Percentiles rank a stretch among this genome's conserved stretches.
Conservation (phyloP, 805 yeast genomes). For the Barnettozyma vustinii region DNA sequence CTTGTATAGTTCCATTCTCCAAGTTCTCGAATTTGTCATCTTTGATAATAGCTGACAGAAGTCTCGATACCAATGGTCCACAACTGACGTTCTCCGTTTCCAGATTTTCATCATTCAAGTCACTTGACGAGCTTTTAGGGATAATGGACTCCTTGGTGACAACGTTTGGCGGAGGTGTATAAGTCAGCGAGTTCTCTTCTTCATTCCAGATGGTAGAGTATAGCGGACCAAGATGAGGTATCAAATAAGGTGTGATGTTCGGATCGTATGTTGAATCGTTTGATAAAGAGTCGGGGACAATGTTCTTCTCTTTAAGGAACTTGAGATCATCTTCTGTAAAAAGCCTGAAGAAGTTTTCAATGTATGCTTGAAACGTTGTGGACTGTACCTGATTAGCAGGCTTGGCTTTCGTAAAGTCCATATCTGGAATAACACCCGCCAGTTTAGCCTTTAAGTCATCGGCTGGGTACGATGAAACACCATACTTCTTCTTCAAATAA, state of each 20-base stretch:
- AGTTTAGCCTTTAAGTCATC: constrained; percentile 65
- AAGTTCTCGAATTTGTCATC: constrained; percentile 25
- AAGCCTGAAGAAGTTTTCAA: constrained; percentile 79
- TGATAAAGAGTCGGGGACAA: constrained; percentile 44
- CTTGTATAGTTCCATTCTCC: constrained; percentile 21
- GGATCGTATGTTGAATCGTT: constrained; percentile 52
- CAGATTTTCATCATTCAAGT: constrained; percentile 52
- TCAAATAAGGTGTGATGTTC: constrained; percentile 62
- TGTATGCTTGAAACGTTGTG: constrained; percentile 75
- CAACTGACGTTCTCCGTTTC: constrained; percentile 76
- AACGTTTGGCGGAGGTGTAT: constrained; percentile 44
- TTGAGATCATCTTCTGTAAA: constrained; percentile 78
- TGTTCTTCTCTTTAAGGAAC: constrained; percentile 57
- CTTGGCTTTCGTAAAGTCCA: constrained; percentile 78
- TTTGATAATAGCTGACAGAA: constrained; percentile 72
- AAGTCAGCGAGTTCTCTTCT: constrained; percentile 56
- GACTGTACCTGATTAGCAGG: constrained; percentile 90
- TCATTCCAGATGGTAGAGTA: constrained; percentile 85
- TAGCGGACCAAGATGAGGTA: constrained; percentile 80
- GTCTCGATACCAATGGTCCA: constrained; percentile 85
- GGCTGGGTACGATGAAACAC: constrained; percentile 87
- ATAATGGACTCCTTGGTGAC: constrained; percentile 34
- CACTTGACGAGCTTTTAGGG: constrained; percentile 58
- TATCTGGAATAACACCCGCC: constrained; percentile 86
- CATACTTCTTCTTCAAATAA: constrained; percentile 68